Percentiles rank a stretch among this genome's conserved stretches.
Evolutionary conservation across 1,139 yeast genomes (phyloP).

Genomic region (Chernovozyma aurita): DNA sequence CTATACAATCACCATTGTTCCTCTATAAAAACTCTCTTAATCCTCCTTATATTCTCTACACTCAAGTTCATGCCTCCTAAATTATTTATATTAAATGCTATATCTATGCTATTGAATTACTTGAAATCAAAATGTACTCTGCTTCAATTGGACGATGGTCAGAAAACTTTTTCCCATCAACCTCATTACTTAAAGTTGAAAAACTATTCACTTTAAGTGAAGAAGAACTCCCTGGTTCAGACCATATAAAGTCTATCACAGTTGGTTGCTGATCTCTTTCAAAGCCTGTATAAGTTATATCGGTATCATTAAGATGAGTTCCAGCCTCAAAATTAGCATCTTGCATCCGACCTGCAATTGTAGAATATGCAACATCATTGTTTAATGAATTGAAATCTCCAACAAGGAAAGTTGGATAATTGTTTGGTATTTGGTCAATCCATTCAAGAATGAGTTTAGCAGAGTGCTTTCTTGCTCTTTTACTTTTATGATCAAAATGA

Average conservation of each 20-base stretch:
- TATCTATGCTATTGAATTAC: too few relatives aligned
- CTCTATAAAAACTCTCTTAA: too few relatives aligned
- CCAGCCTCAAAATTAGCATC: slow-evolving; percentile 20
- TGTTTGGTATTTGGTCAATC: slow-evolving; percentile 21
- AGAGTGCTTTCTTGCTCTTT: slow-evolving; percentile 30
- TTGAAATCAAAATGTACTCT: too few relatives aligned
- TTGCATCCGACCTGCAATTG: slow-evolving; percentile 20
- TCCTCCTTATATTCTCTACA: too few relatives aligned
- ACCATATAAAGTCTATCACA: slow-evolving; percentile 29
- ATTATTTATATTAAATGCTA: too few relatives aligned
- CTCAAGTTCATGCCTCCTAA: too few relatives aligned
- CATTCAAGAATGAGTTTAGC: slow-evolving; percentile 29
- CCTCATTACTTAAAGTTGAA: slow-evolving; percentile 21
- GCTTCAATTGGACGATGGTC: slow-evolving; percentile 44
- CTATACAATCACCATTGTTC: too few relatives aligned
- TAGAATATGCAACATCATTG: slow-evolving; percentile 27
- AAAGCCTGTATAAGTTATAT: slow-evolving; percentile 38
- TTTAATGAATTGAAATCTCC: slow-evolving; percentile 39
- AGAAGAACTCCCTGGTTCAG: slow-evolving; percentile 11
- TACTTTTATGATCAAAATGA: slow-evolving; percentile 42
- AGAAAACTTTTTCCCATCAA: slow-evolving; percentile 21
- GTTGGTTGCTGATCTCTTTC: slow-evolving; percentile 18
- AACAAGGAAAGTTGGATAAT: slow-evolving; percentile 29
- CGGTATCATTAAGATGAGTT: slow-evolving; percentile 16
- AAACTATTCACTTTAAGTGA: slow-evolving; percentile 17